Base-by-base conservation (phyloP, 2,329 filamentous ascomycete species). In the Colletotrichum zoysiae region DNA sequence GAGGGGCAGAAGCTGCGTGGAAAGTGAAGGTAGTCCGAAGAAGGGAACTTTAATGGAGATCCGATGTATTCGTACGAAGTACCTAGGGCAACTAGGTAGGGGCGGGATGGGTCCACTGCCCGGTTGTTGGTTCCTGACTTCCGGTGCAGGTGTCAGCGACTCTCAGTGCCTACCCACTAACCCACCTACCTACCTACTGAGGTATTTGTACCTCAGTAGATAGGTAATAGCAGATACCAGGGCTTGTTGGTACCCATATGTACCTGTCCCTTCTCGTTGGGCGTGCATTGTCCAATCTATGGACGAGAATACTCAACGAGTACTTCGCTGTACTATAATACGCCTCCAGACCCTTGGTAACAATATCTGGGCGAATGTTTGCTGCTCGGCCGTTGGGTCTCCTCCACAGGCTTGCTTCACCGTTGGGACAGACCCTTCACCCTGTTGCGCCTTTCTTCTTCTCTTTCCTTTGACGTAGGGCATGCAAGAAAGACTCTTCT, bases 21-120 rank as follows among this genome's bases (percentile, higher is more conserved):
- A 72, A 72, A 70, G 46, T 57, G 66, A 64, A 60, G 48, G 65
- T 64, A 58, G 26, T 56, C 65, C 48, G 38, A 65, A 59, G 59
- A 72, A 65, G 67, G 70, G 56, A 67, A 73, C 26, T 50, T 26
- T 30, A 23, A 65, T 51, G 70, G 61, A 70, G 70, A 73, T 73
- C 70, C 57, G 67, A 62, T 62, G 56, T 20, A 5, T n/a, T n/a
- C 44, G 42, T 8, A n/a, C n/a, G n/a, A n/a, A n/a, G n/a, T n/a
- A 30, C 30, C 30, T 18, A 42, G 12, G 12, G 40, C 16, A 42
- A 11, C 4, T 30, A 30, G 30, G 5, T 62, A 71, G 67, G 56
- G 70, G 67, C 50, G 12, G 56, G 23, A 33, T 14, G 23, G 38
- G 57, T 50, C 70, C 66, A 35, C 42, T n/a, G 50, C 70, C 71